Evolutionary conservation across 169 alveolate genomes (phyloP), one percentile per base, ranked within the genome.

Genomic region (Cryptosporidium viatorum): DNA sequence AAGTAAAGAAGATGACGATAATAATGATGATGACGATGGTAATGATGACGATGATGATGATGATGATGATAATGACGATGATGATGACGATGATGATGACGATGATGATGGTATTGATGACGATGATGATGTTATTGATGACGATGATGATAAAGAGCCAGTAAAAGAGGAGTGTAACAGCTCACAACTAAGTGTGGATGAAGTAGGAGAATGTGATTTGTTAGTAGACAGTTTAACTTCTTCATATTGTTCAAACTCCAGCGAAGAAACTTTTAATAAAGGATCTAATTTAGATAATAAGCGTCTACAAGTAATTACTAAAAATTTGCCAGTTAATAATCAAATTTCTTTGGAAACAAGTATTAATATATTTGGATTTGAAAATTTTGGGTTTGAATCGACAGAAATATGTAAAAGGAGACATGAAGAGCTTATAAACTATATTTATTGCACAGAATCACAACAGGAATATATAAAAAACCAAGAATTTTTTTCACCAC

Each of bases 311-410:
- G n/a, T 18, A 70, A 50, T 3, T 21, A 31, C 23, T 50, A 70
- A 6, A 26, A 23, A 43, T 70, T n/a, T 50, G n/a, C 23, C 6
- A 55, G 21, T 4, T 26, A 55, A 55, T 0, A 55, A 55, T 8
- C 29, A 55, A 35, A 41, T 51, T 26, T 55, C 86, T 29, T 18
- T 73, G n/a, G 86, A 73, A 55, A 52, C 86, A 5, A 58, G 60
- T 14, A 35, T 73, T 59, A 62, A 73, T 35, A 73, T 73, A 18
- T 73, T 33, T 41, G 86, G 86, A 0, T 29, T 33, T 33, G 86
- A 73, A 10, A 59, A 73, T 41, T 70, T 70, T 59, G 86, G 86
- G 26, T 23, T 73, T 35, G 86, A 73, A 26, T 52, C 70, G 5
- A 55, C 68, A n/a, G 33, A 45, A 41, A 18, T 16, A 23, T 26